Conservation (phyloP, 345 rosid genomes). For the Eucalyptus melliodora region DNA sequence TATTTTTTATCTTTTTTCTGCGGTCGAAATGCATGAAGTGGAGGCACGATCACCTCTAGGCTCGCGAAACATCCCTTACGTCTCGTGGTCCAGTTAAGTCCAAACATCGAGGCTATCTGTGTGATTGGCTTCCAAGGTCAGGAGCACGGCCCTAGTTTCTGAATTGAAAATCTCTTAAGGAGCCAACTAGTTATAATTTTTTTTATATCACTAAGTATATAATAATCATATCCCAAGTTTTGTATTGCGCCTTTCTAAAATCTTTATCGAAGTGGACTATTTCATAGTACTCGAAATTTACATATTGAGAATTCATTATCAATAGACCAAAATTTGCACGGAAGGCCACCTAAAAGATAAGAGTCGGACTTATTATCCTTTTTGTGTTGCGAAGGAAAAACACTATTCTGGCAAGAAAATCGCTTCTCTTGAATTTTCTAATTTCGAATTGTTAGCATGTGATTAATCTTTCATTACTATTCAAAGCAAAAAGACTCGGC, state of each 20-base stretch:
- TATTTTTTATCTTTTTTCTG: background rate
- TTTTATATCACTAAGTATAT: too few relatives aligned
- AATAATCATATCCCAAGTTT: background rate
- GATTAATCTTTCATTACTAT: background rate
- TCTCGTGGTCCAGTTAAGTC: background rate
- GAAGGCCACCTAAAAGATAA: background rate
- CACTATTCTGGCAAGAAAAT: background rate
- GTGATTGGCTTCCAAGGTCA: too few relatives aligned
- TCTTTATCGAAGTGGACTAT: background rate
- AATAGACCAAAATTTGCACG: background rate
- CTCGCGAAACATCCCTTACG: background rate
- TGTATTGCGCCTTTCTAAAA: accelerated
- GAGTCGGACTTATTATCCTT: background rate
- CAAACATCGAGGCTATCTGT: background rate
- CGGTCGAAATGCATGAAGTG: background rate
- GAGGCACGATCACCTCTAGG: background rate
- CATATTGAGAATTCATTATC: background rate
- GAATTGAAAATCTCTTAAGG: background rate
- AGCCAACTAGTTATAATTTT: background rate
- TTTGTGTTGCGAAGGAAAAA: background rate
- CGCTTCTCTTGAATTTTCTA: background rate
- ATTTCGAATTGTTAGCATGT: background rate
- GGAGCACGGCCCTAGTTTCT: background rate
- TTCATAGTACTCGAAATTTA: background rate
- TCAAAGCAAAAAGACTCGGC: background rate